Evolutionary conservation across 176 grass and related monocot genomes (phyloP).

Genomic region (Aegilops bicornis): DNA sequence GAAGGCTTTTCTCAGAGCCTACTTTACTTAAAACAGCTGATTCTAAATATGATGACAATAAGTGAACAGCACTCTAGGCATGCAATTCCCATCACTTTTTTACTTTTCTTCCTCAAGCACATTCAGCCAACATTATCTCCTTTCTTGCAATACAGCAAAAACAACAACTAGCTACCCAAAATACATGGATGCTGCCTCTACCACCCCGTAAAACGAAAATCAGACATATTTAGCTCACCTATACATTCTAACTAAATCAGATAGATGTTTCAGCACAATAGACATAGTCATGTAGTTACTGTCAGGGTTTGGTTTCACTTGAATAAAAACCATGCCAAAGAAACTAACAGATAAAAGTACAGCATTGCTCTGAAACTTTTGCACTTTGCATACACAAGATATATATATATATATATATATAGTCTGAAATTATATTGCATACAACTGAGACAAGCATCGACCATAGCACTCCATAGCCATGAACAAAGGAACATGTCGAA

Average conservation of each 20-base stretch:
- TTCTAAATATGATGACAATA: not conserved
- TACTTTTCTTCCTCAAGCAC: not conserved
- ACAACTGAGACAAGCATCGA: slow-evolving; percentile 5
- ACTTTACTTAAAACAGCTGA: not conserved
- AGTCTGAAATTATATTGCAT: slow-evolving; percentile 9
- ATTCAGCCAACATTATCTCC: not conserved
- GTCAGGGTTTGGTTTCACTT: not conserved
- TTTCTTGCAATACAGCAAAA: not conserved
- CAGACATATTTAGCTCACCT: not conserved
- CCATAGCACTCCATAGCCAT: slow-evolving; percentile 8
- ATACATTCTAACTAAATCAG: slow-evolving; percentile 5
- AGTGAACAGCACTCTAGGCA: not conserved
- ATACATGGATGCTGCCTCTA: slow-evolving; percentile 1
- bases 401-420: too few species aligned
- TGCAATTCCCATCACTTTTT: not conserved
- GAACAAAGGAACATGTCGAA: not conserved
- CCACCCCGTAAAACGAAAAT: not conserved
- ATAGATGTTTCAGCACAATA: not conserved
- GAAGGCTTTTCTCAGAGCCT: not conserved
- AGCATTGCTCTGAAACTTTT: not conserved
- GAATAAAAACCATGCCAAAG: slow-evolving; percentile 1
- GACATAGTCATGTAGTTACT: not conserved
- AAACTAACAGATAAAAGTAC: not conserved
- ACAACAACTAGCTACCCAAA: not conserved
- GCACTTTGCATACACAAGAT: not conserved